Evolutionary conservation across 192 early-diverging fungal species (phyloP).

Genomic region (Rhizoclosmatium globosum): DNA sequence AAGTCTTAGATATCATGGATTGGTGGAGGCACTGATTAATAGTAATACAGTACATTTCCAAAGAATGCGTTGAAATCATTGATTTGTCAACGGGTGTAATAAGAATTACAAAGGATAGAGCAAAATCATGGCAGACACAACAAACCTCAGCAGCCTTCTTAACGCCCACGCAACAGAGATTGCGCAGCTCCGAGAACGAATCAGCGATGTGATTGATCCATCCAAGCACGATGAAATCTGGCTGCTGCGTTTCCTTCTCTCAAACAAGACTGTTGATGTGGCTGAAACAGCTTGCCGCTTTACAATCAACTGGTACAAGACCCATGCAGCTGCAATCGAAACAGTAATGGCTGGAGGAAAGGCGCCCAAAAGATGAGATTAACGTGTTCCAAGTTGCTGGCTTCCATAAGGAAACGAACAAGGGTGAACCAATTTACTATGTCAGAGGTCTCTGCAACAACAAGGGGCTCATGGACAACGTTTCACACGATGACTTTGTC

Average conservation of each 20-base stretch:
- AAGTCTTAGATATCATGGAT: too few species aligned
- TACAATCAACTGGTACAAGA: constrained; percentile 12
- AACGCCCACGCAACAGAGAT: neutral
- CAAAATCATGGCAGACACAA: too few species aligned
- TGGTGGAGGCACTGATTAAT: too few species aligned
- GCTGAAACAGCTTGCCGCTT: neutral
- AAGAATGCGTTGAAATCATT: too few species aligned
- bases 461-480: constrained; percentile 15
- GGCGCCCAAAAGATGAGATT: neutral
- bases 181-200: neutral
- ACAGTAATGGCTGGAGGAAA: constrained; percentile 1
- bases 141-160: neutral
- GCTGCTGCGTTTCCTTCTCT: constrained; percentile 22
- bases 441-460: constrained; percentile 30
- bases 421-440: constrained; percentile 18
- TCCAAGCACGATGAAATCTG: constrained; percentile 19
- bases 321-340: neutral
- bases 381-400: constrained; percentile 12
- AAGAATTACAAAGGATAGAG: too few species aligned
- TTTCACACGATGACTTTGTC: constrained; percentile 1
- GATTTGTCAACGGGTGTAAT: too few species aligned
- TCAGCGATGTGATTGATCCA: neutral
- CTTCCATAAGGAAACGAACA: constrained; percentile 3
- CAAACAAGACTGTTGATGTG: constrained; percentile 5
- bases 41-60: too few species aligned